Evolutionary conservation across 2,329 filamentous ascomycete species (phyloP).

Genomic region (Fusarium brevicatenulatum): DNA sequence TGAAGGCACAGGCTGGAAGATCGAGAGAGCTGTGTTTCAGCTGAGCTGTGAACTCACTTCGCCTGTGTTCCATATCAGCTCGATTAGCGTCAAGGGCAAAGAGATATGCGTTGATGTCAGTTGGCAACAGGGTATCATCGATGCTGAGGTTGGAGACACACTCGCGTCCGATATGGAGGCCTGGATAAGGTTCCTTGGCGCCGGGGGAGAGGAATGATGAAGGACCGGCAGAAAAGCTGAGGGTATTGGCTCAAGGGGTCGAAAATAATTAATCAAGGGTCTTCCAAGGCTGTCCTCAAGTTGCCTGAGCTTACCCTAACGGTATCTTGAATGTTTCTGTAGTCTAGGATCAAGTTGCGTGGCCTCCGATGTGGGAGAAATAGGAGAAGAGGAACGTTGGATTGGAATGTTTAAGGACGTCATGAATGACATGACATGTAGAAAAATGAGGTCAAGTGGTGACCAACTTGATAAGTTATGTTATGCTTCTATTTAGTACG

Average conservation of each 20-base stretch:
- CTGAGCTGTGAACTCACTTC: constrained; percentile 36
- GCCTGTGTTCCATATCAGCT: constrained; percentile 37
- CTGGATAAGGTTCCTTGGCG: constrained; percentile 36
- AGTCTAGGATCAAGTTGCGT: background rate
- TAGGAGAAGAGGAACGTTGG: background rate
- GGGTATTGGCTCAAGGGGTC: background rate
- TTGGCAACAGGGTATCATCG: constrained; percentile 39
- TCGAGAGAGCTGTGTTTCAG: constrained; percentile 36
- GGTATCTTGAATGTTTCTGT: background rate
- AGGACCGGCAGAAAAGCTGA: background rate
- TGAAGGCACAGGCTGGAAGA: constrained; percentile 32
- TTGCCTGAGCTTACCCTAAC: background rate
- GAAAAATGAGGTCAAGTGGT: background rate
- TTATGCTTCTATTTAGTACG: background rate
- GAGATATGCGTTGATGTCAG: constrained; percentile 40
- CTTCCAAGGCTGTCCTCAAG: background rate
- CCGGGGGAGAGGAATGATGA: constrained; percentile 14
- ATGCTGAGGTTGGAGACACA: constrained; percentile 30
- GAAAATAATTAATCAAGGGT: background rate
- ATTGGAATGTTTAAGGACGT: constrained; percentile 1
- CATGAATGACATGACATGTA: background rate
- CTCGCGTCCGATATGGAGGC: constrained; percentile 35
- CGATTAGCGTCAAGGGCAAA: constrained; percentile 36
- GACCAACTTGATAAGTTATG: background rate
- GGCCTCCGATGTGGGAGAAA: background rate